These are phyloP conservation scores for Cephaloascus albidus DNA, from an alignment of 805 yeast genomes.

Conservation along the genomic window DNA sequence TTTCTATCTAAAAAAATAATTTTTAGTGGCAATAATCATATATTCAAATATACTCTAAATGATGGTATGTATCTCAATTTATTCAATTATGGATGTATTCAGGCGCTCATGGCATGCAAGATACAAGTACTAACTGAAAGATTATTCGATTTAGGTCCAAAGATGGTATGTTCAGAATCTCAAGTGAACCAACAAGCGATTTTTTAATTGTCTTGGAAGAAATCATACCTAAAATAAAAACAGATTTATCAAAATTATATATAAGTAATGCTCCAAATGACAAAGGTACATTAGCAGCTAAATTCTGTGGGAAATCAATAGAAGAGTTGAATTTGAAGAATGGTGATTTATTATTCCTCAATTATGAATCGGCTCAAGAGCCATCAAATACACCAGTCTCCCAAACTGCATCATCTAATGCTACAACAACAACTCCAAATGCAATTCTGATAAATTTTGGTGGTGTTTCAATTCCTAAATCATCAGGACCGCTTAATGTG, in stretches of 20 bases:
- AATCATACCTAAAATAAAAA: slow-evolving; percentile 18
- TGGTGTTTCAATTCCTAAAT: slow-evolving; percentile 1
- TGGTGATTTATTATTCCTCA: slow-evolving; percentile 49
- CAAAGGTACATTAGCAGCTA: slow-evolving; percentile 27
- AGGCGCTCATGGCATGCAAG: no score
- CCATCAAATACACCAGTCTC: not conserved
- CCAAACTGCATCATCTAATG: not conserved
- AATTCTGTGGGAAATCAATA: slow-evolving; percentile 26
- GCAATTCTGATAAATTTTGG: not conserved
- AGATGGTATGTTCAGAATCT: slow-evolving; percentile 73
- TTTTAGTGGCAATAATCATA: no score
- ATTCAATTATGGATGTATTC: no score
- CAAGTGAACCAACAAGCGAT: slow-evolving; percentile 32
- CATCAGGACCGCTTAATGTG: slow-evolving; percentile 12
- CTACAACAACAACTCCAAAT: not conserved
- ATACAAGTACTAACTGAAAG: no score
- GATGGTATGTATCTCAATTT: no score
- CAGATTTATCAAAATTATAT: slow-evolving; percentile 16
- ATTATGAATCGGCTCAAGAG: slow-evolving; percentile 15
- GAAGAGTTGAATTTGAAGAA: slow-evolving; percentile 41
- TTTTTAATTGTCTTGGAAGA: slow-evolving; percentile 36
- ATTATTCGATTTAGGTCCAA: slow-evolving; percentile 74
- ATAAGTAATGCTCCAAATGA: slow-evolving; percentile 38
- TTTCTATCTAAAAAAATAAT: no score
- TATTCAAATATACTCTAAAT: no score